Base-by-base conservation (phyloP, 2,329 filamentous ascomycete genomes). In the Scedosporium minutisporum region DNA sequence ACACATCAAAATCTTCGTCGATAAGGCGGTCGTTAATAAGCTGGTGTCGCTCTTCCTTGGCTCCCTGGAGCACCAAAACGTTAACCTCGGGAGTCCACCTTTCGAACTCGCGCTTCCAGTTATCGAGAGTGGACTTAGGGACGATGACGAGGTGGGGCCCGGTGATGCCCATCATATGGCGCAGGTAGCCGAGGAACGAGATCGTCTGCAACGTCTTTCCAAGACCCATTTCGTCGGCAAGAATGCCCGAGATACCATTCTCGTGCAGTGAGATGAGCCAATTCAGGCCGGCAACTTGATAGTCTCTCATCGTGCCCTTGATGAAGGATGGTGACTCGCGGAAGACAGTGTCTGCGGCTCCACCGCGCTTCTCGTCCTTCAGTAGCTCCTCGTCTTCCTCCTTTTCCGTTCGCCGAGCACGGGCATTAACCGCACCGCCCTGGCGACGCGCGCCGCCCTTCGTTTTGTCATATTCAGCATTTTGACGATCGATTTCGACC, bases 171-270 rank as follows among this genome's bases (percentile, higher is more conserved):
- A 91, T 88, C 65, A 97, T 86, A 75, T 96, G 95, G 70, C 95
- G 87, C 53, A 99, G 80, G 72, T 99, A 99, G 3, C 95, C 95
- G 41, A 99, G 78, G 76, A 99, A 99, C 1, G 95, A 89, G 64
- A 99, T 99, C 0, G 95, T 99, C 76, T 99, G 95, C 29, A 99
- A 77, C 0, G 95, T 99, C 80, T 99, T 99, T 70, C 95, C 95
- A 21, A 99, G 82, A 75, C 95, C 95, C 95, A 99, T 99, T 77
- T 99, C 95, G 71, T 99, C 95, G 65, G 95, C 95, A 59, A 99
- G 80, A 66, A 99, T 99, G 68, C 95, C 95, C 21, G 93, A 97
- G 67, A 99, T 99, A 79, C 95, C 95, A 70, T 99, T 99, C 75
- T 99, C 95, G 70, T 99, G 95, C 5, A 99, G 82, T 12, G 93